phyloP scores from a whole-genome alignment of 2,329 filamentous ascomycete genomes.

The Diaporthe destruens region DNA sequence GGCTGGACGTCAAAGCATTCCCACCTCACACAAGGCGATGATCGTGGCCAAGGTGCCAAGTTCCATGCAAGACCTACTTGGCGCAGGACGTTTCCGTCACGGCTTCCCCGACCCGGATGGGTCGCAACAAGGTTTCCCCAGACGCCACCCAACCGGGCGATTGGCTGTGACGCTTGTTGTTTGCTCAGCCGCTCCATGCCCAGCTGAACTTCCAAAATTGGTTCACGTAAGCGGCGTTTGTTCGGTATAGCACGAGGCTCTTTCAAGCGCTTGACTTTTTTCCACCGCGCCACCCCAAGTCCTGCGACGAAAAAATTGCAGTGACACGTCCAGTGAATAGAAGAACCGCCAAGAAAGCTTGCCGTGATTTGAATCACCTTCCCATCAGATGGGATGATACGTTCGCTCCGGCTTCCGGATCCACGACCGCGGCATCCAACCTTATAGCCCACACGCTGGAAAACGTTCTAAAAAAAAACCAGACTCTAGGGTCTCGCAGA shows the following conservation, averaged over 20 bases:
- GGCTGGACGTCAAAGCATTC: slow-evolving; percentile 12
- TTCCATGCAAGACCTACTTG: slow-evolving; percentile 33
- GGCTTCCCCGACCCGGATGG: slow-evolving; percentile 25
- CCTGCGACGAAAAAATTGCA: slow-evolving; percentile 12
- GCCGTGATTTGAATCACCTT: slow-evolving; percentile 6
- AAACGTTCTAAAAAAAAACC: background rate
- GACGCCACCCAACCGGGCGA: slow-evolving; percentile 18
- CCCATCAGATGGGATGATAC: slow-evolving; percentile 20
- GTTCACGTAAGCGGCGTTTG: slow-evolving; percentile 26
- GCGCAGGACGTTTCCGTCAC: slow-evolving; percentile 30
- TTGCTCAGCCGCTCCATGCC: slow-evolving; percentile 22
- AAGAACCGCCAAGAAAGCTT: slow-evolving; percentile 4
- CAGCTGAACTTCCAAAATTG: slow-evolving; percentile 25
- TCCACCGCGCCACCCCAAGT: slow-evolving; percentile 1
- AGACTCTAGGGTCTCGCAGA: background rate
- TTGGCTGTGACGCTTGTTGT: slow-evolving; percentile 10
- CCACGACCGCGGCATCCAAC: background rate
- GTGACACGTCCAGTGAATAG: slow-evolving; percentile 3
- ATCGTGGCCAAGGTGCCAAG: slow-evolving; percentile 35
- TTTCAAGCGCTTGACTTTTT: background rate
- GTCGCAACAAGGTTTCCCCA: slow-evolving; percentile 27
- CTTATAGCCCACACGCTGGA: background rate
- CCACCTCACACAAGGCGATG: slow-evolving; percentile 21
- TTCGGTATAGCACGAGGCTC: slow-evolving; percentile 15
- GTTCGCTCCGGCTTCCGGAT: slow-evolving; percentile 11